Base-by-base conservation (phyloP, 1,284 basidiomycete genomes). In the Tylopilus orsonianus region DNA sequence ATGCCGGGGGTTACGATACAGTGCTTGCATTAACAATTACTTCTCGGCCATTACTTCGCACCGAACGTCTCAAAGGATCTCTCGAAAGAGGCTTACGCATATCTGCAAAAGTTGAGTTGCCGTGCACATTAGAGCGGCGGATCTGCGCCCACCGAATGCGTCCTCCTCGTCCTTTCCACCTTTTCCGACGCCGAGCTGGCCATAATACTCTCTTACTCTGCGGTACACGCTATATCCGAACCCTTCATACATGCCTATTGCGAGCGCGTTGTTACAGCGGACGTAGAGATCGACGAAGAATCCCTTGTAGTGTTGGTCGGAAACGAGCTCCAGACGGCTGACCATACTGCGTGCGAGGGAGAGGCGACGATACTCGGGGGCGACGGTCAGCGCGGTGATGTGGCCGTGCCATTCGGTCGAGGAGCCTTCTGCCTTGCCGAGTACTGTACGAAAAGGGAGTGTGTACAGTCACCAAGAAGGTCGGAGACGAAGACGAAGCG, bases 211-310 rank as follows among this genome's bases (percentile, higher is more conserved):
- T 52, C 79, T 77, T 37, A 96, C 92, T 49, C 87, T 74, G 32
- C 91, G 74, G 67, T 89, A 96, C 12, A 95, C 90, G 57, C 85
- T 88, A 59, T 96, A 96, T 3, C 89, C 92, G 58, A 94, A 72
- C 18, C 79, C 77, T 60, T 96, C 89, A 65, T 96, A 96, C 86
- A 96, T 88, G 14, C 71, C 72, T 52, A 93, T 87, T 13, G 87
- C 89, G 14, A 91, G 74, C 5, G 71, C 61, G 58, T 93, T 93
- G 41, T 83, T 83, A 56, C 89, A 90, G 46, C 93, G 81, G 41
- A 95, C 93, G 65, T 92, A 96, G 16, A 96, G 78, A 69, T 96
- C 93, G 40, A 96, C 90, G 60, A 95, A 96, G 73, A 79, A 89
- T 4, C 81, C 90, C 51, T 81, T 78, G 71, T 92, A 89, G 34